phyloP scores from a whole-genome alignment of 495 filamentous ascomycete genomes.

The Daldinia concentrica region DNA sequence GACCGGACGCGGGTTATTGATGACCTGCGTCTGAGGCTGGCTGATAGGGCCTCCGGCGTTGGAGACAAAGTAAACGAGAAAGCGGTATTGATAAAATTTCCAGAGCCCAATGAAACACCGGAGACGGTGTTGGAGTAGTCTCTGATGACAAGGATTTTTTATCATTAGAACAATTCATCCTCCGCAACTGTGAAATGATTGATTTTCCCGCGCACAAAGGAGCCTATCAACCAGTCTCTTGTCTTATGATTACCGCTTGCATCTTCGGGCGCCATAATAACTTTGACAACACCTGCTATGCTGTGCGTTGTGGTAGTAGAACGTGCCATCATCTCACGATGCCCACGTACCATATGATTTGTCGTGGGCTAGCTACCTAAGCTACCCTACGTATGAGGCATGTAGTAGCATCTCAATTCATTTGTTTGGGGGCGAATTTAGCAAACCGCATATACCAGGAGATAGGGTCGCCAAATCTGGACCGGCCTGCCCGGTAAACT shows the following conservation, averaged over 20 bases:
- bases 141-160: slow-evolving; percentile 25
- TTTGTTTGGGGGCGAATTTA: slow-evolving; percentile 22
- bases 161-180: slow-evolving; percentile 9
- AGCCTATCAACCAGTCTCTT: not conserved
- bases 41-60: slow-evolving; percentile 26
- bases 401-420: slow-evolving; percentile 2
- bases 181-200: slow-evolving; percentile 12
- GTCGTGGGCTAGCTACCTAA: slow-evolving; percentile 7
- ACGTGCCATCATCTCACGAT: slow-evolving; percentile 41
- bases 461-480: slow-evolving; percentile 30
- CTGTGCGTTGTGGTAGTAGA: slow-evolving; percentile 14
- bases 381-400: no score
- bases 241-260: slow-evolving; percentile 23
- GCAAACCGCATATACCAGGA: slow-evolving; percentile 34
- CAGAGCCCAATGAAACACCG: slow-evolving; percentile 20
- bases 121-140: slow-evolving; percentile 11
- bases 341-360: slow-evolving; percentile 17
- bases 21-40: slow-evolving; percentile 38
- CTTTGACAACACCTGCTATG: slow-evolving; percentile 5
- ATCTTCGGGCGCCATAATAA: slow-evolving; percentile 13
- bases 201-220: slow-evolving; percentile 6
- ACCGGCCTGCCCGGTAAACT: slow-evolving; percentile 31
- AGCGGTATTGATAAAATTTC: slow-evolving; percentile 3
- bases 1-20: slow-evolving; percentile 39
- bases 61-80: not conserved